Base-by-base conservation (phyloP, 495 filamentous ascomycete genomes). In the Cudoniella acicularis region DNA sequence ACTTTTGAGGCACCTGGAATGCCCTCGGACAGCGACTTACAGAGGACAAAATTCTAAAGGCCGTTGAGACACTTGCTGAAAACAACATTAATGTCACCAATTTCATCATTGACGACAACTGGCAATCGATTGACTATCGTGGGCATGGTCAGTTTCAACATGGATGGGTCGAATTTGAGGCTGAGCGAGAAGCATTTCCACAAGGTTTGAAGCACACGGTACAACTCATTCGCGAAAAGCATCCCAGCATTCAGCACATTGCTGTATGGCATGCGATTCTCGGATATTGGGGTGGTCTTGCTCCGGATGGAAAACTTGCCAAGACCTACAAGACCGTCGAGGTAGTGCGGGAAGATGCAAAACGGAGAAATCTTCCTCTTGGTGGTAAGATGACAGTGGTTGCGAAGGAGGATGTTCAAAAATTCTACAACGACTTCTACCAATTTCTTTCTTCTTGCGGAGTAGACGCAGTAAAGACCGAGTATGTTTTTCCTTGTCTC, bases 221-320 rank as follows among this genome's bases (percentile, higher is more conserved):
- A 0, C 70, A 75, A 16, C 73, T 79, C 3, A 92, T 98, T 52
- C 85, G 90, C 9, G 75, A 77, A 25, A 79, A 78, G 46, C 83
- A 91, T 66, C 84, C 83, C 16, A 85, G 84, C 57, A 89, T 98
- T 48, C 77, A 87, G 61, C 87, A 96, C 65, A 80, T 98, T 27
- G 90, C 88, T 16, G 92, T 98, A 10, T 98, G 94, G 94, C 94
- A 98, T 75, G 89, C 94, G 2, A 76, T 97, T n/a, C 70, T 96
- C 16, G 92, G 94, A 9, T 98, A 98, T 70, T 98, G 94, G 94
- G 94, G 90, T 56, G 94, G 90, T 2, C 84, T 98, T 10, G 80
- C 88, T 0, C 84, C 87, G 0, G 67, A 79, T 16, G 86, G 92
- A 1, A 79, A 83, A 42, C 80, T 98, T 26, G 87, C 88, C 1